Conservation (phyloP, 2,329 filamentous ascomycete species). For the Dendryphion nanum region DNA sequence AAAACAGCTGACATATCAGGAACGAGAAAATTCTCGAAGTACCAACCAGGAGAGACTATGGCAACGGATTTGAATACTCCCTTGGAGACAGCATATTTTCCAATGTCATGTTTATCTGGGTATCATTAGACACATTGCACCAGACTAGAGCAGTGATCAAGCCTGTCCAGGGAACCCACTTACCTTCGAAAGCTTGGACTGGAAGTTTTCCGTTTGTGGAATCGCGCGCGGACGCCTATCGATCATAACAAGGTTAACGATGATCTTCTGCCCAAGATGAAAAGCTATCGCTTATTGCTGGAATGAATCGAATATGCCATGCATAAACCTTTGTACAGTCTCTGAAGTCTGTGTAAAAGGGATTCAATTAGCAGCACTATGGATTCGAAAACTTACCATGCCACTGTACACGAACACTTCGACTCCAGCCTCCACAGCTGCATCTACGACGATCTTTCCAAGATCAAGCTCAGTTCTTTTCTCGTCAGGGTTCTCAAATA, state of each 20-base stretch:
- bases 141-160: neutral
- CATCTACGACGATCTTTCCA: constrained; percentile 16
- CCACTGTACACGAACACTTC: constrained; percentile 19
- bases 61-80: constrained; percentile 36
- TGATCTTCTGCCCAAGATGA: too few relatives aligned
- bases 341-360: too few relatives aligned
- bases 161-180: neutral
- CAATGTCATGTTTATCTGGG: constrained; percentile 41
- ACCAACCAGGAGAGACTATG: constrained; percentile 43
- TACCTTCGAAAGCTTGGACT: constrained; percentile 17
- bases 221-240: constrained; percentile 13
- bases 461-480: constrained; percentile 16
- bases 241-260: too few relatives aligned
- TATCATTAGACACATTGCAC: neutral
- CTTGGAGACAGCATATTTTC: constrained; percentile 36
- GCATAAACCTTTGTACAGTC: too few relatives aligned
- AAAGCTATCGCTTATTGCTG: too few relatives aligned
- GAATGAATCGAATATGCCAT: too few relatives aligned
- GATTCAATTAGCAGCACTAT: too few relatives aligned
- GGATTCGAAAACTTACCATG: too few relatives aligned
- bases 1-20: constrained; percentile 35
- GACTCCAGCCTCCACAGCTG: constrained; percentile 12
- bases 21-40: constrained; percentile 43
- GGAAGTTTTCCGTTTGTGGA: constrained; percentile 13
- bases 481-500: constrained; percentile 13